Percentiles rank a stretch among this genome's conserved stretches.
These are phyloP conservation scores for Dactylellina haptotyla DNA, from an alignment of 2,329 filamentous ascomycete species.

Conservation along the genomic window DNA sequence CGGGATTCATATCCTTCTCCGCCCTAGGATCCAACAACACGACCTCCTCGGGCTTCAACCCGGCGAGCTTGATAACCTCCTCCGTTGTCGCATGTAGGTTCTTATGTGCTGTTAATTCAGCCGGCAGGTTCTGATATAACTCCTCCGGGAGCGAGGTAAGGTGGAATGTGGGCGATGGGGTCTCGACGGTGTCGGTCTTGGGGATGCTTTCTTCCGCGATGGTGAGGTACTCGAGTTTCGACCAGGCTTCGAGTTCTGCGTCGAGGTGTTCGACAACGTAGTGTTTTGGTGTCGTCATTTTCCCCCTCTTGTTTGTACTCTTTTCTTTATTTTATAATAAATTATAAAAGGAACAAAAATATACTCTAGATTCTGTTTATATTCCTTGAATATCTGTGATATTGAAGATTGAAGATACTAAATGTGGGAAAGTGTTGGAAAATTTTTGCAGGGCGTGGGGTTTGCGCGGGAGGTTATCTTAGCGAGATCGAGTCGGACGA, in stretches of 20 bases:
- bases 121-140: conserved; percentile 67
- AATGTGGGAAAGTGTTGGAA: conserved; percentile 22
- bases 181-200: neutral
- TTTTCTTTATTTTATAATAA: neutral
- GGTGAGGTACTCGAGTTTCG: conserved; percentile 86
- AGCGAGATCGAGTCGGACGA: neutral
- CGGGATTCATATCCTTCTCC: conserved; percentile 79
- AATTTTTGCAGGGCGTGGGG: conserved; percentile 23
- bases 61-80: conserved; percentile 85
- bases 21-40: conserved; percentile 91
- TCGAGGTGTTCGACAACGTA: conserved; percentile 73
- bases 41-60: conserved; percentile 74
- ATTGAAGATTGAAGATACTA: neutral
- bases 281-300: conserved; percentile 29
- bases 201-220: conserved; percentile 81
- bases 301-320: neutral
- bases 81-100: conserved; percentile 76
- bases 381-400: too few relatives aligned
- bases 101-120: conserved; percentile 69
- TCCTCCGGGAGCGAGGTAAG: conserved; percentile 80
- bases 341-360: too few relatives aligned
- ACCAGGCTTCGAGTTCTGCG: conserved; percentile 92
- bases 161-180: conserved; percentile 72
- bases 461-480: conserved; percentile 17
- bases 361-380: too few relatives aligned